phyloP scores from a whole-genome alignment of 108 stramenopile genomes.

The Nitzschia sp. region DNA sequence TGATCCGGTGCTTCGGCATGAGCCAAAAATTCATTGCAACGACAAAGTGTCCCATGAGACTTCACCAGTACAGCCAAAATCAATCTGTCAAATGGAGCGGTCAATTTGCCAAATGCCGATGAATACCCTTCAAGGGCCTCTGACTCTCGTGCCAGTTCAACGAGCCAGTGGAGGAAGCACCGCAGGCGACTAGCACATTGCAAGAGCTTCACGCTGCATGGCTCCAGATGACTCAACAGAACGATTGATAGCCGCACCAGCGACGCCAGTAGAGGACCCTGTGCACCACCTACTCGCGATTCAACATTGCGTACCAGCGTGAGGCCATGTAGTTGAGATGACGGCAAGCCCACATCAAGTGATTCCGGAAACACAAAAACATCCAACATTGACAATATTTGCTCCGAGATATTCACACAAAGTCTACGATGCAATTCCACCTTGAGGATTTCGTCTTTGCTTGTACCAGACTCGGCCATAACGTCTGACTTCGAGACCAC shows the following conservation, averaged over 20 bases:
- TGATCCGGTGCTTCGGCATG: slow-evolving; percentile 62
- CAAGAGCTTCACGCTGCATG: slow-evolving; percentile 70
- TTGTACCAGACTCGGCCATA: slow-evolving; percentile 2
- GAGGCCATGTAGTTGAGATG: slow-evolving; percentile 77
- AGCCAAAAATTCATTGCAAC: slow-evolving; percentile 59
- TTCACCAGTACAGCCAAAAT: slow-evolving; percentile 69
- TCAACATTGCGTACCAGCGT: slow-evolving; percentile 74
- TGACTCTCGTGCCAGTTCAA: slow-evolving; percentile 73
- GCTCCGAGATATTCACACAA: slow-evolving; percentile 59
- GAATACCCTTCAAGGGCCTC: slow-evolving; percentile 67
- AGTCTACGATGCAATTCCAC: slow-evolving; percentile 31
- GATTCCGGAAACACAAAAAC: slow-evolving; percentile 85
- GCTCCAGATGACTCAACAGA: slow-evolving; percentile 66
- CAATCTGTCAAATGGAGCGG: slow-evolving; percentile 64
- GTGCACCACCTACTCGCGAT: slow-evolving; percentile 67
- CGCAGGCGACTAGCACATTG: slow-evolving; percentile 76
- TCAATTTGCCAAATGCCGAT: slow-evolving; percentile 59
- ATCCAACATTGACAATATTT: slow-evolving; percentile 73
- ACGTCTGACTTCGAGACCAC: slow-evolving; percentile 14
- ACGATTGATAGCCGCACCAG: slow-evolving; percentile 73
- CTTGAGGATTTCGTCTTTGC: slow-evolving; percentile 12
- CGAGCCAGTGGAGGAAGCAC: slow-evolving; percentile 74
- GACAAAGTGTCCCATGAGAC: slow-evolving; percentile 68
- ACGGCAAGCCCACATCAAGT: slow-evolving; percentile 53
- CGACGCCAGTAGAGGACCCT: slow-evolving; percentile 73